Conservation (phyloP, 352 stramenopile species). For the Globisporangium spinosum region DNA sequence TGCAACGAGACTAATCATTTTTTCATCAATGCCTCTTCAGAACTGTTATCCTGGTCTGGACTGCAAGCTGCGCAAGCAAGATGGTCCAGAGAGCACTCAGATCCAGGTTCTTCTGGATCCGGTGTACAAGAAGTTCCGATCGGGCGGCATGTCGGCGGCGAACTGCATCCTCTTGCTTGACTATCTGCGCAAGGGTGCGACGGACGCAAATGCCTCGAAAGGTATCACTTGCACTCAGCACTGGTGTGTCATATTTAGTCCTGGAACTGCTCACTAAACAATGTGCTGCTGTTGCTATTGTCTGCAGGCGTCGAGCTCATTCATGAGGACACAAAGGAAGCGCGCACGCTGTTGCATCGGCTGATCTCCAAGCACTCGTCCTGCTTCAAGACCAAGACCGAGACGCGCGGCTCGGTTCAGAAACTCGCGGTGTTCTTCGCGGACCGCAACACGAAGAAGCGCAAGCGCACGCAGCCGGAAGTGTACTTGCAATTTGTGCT, state of each 20-base stretch:
- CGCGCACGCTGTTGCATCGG: slow-evolving; percentile 53
- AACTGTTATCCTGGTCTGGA: slow-evolving; percentile 67
- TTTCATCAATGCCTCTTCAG: slow-evolving; percentile 20
- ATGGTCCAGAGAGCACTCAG: slow-evolving; percentile 15
- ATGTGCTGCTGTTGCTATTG: slow-evolving; percentile 4
- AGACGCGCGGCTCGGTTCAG: slow-evolving; percentile 39
- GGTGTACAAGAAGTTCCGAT: slow-evolving; percentile 63
- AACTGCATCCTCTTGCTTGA: slow-evolving; percentile 52
- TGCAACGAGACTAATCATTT: background rate
- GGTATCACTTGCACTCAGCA: slow-evolving; percentile 21
- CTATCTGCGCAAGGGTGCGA: slow-evolving; percentile 55
- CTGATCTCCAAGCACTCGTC: slow-evolving; percentile 53
- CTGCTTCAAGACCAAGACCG: slow-evolving; percentile 63
- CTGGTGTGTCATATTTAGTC: too few relatives aligned
- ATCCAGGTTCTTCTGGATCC: slow-evolving; percentile 61
- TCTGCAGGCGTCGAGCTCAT: slow-evolving; percentile 44
- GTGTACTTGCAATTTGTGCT: slow-evolving; percentile 67
- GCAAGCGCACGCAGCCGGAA: slow-evolving; percentile 54
- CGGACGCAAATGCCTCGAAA: slow-evolving; percentile 27
- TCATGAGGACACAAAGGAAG: slow-evolving; percentile 63
- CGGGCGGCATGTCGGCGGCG: slow-evolving; percentile 38
- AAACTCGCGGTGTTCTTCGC: slow-evolving; percentile 59
- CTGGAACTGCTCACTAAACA: background rate
- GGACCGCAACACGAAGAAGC: slow-evolving; percentile 59
- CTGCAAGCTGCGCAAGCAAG: slow-evolving; percentile 42